Evolutionary conservation across 2,329 filamentous ascomycete species (phyloP).

Genomic region (Botrytis fabae): DNA sequence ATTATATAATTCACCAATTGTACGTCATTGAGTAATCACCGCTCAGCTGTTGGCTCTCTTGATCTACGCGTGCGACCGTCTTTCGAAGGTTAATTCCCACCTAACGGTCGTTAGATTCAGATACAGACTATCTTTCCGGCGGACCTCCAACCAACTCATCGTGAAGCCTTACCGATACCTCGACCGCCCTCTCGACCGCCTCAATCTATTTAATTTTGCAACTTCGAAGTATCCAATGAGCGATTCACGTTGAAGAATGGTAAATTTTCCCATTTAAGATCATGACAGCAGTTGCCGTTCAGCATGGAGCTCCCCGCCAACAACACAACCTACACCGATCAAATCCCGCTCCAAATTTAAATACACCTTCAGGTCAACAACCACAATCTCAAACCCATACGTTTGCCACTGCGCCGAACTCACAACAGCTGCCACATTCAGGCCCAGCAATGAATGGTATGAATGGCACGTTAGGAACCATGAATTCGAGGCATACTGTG

Average conservation of each 20-base stretch:
- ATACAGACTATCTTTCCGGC: neutral
- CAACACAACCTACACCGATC: constrained; percentile 38
- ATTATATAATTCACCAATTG: constrained; percentile 7
- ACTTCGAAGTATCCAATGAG: constrained; percentile 28
- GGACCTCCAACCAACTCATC: neutral
- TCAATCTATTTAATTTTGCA: neutral
- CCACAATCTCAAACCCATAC: constrained; percentile 37
- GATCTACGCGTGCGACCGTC: neutral
- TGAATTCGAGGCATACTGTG: constrained; percentile 32
- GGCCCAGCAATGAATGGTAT: constrained; percentile 12
- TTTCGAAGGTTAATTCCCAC: constrained; percentile 15
- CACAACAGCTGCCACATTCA: constrained; percentile 7
- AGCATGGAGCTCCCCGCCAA: constrained; percentile 35
- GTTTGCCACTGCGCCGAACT: constrained; percentile 29
- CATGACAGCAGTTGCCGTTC: constrained; percentile 42
- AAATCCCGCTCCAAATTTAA: constrained; percentile 34
- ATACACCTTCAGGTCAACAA: constrained; percentile 31
- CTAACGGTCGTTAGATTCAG: constrained; percentile 9
- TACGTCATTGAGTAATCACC: constrained; percentile 1
- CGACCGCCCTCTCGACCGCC: constrained; percentile 18
- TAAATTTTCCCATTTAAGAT: constrained; percentile 30
- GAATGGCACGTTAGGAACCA: constrained; percentile 31
- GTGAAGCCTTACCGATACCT: constrained; percentile 16
- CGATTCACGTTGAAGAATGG: constrained; percentile 31
- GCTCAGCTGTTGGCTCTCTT: neutral